These are phyloP conservation scores for Phytophthora pseudosyringae DNA, from an alignment of 352 stramenopile genomes.

Conservation along the genomic window DNA sequence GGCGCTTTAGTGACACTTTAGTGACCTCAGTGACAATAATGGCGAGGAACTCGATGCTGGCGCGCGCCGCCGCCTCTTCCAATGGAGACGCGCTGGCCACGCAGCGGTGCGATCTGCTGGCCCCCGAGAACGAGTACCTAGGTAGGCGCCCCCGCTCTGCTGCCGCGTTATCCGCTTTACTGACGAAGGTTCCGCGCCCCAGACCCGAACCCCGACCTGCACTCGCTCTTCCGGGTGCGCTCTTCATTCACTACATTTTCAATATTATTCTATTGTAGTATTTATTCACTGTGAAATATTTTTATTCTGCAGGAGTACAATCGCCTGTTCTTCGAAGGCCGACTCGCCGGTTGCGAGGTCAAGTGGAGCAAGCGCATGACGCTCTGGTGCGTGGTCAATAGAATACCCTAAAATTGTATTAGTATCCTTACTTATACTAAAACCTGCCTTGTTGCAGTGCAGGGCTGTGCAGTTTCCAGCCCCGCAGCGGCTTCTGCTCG, in stretches of 20 bases:
- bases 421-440: neutral
- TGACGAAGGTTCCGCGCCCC: slow-evolving; percentile 2
- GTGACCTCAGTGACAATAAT: no score
- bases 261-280: neutral
- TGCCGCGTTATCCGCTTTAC: neutral
- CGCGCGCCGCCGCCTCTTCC: slow-evolving; percentile 10
- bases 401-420: neutral
- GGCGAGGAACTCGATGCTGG: neutral
- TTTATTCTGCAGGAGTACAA: slow-evolving; percentile 79
- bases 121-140: slow-evolving; percentile 76
- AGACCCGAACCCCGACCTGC: slow-evolving; percentile 87
- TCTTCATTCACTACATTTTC: neutral
- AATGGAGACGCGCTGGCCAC: slow-evolving; percentile 16
- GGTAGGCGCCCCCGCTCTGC: slow-evolving; percentile 23
- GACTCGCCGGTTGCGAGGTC: slow-evolving; percentile 79
- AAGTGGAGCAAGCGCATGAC: slow-evolving; percentile 93
- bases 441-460: slow-evolving; percentile 41
- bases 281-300: neutral
- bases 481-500: slow-evolving; percentile 78
- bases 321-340: slow-evolving; percentile 80
- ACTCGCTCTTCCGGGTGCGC: slow-evolving; percentile 70
- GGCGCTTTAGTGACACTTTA: neutral
- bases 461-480: slow-evolving; percentile 83
- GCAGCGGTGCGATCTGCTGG: slow-evolving; percentile 57
- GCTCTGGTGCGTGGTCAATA: slow-evolving; percentile 60